A percentile compares a stretch with the other conserved stretches of the same genome.
Evolutionary conservation across 2,329 filamentous ascomycete genomes (phyloP).

Genomic region (Trichophyton rubrum): DNA sequence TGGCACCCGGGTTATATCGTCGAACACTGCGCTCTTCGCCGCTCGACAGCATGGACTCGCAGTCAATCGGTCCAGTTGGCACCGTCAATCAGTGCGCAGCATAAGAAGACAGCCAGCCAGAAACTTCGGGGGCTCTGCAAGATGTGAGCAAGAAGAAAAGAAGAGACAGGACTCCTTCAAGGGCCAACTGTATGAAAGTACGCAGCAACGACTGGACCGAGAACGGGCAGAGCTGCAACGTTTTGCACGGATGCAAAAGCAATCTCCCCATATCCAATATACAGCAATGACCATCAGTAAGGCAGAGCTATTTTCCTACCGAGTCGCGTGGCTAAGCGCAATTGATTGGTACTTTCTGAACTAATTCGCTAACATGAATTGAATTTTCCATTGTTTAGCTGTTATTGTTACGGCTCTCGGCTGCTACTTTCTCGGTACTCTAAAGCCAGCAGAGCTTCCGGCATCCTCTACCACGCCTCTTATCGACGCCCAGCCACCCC

Average conservation of each 20-base stretch:
- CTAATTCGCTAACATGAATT: slow-evolving; percentile 8
- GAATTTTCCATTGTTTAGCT: slow-evolving; percentile 26
- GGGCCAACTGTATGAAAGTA: slow-evolving; percentile 50
- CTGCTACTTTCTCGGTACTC: slow-evolving; percentile 45
- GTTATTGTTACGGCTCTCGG: slow-evolving; percentile 39
- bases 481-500: slow-evolving; percentile 33
- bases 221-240: slow-evolving; percentile 46
- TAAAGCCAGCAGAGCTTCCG: slow-evolving; percentile 36
- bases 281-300: slow-evolving; percentile 25
- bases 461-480: slow-evolving; percentile 48
- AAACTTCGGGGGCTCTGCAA: slow-evolving; percentile 4
- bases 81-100: not conserved
- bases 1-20: slow-evolving; percentile 7
- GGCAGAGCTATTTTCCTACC: not conserved
- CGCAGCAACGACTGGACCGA: slow-evolving; percentile 44
- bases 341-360: not conserved
- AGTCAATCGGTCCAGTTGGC: not conserved
- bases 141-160: not conserved
- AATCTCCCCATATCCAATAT: slow-evolving; percentile 29
- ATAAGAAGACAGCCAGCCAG: not conserved
- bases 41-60: not conserved
- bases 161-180: slow-evolving; percentile 34
- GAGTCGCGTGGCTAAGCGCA: not conserved
- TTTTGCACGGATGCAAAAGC: slow-evolving; percentile 34
- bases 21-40: slow-evolving; percentile 7